Base-by-base conservation (phyloP, 139 green algal genomes). In the Limnomonas spitsbergensis region DNA sequence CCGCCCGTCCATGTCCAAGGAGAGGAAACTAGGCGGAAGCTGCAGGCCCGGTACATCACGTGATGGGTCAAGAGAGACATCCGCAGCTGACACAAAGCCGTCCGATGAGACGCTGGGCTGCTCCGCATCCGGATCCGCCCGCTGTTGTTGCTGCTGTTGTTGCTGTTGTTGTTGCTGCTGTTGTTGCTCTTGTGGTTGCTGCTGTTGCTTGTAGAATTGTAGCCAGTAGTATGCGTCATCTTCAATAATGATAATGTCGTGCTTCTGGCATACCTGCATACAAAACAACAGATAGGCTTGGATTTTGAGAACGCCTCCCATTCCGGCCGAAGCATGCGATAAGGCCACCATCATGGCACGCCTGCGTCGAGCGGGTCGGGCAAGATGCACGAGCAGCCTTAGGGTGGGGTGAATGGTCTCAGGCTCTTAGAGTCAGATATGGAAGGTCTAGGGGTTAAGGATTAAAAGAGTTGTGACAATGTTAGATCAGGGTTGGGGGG, bases 191-290 rank as follows among this genome's bases (percentile, higher is more conserved):
- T 53, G 26, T 4, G 7, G 69, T 9, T 34, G 69, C 37, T 76
- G 34, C 69, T 77, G 14, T 9, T 66, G 4, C 38, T 66, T 9
- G 40, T 61, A 47, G 29, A 66, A 77, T 75, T 94, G 87, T 3
- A 97, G 86, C 81, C 88, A 94, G 79, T 80, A 91, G 84, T 95
- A 97, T 2, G 93, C 91, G 78, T 97, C 93, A 71, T 97, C 93
- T 82, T 97, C 93, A 9, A 97, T 7, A 38, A 97, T 90, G 29
- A 96, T 52, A 7, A 94, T 74, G 78, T 86, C 82, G 66, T 88
- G 80, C 66, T 78, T 53, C 0, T 69, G 53, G 35, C 52, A 79
- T 37, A 86, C 66, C 76, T 84, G 69, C n/a, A 66, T 31, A 26
- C 34, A 73, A 4, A 53, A n/a, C 3, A 73, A 26, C n/a, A n/a